phyloP scores from a whole-genome alignment of 208 protist species.

The Acanthamoeba lenticulata region DNA sequence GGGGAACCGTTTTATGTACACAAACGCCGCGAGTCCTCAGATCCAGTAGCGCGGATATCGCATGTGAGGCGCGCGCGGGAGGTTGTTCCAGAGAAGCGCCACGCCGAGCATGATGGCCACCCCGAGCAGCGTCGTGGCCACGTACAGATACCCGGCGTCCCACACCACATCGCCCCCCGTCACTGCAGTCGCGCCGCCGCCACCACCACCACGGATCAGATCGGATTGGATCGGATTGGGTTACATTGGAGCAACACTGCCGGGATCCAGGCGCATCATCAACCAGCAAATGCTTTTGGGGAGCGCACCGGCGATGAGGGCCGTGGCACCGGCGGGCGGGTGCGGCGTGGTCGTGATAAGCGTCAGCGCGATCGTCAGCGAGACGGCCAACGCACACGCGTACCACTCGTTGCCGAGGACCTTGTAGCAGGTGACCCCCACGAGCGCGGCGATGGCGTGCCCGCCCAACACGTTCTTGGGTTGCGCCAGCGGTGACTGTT shows the following conservation, averaged over 20 bases:
- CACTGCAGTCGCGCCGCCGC: neutral
- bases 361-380: slow-evolving; percentile 29
- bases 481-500: slow-evolving; percentile 44
- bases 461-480: slow-evolving; percentile 54
- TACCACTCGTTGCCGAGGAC: slow-evolving; percentile 40
- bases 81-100: slow-evolving; percentile 38
- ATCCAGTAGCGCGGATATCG: slow-evolving; percentile 28
- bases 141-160: slow-evolving; percentile 29
- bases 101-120: slow-evolving; percentile 11
- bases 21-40: too few relatives aligned
- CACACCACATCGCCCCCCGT: slow-evolving; percentile 13
- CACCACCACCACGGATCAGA: neutral
- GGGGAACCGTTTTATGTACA: too few relatives aligned
- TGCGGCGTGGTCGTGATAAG: slow-evolving; percentile 37
- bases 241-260: too few relatives aligned
- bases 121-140: slow-evolving; percentile 7
- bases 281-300: neutral
- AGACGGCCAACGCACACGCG: slow-evolving; percentile 29
- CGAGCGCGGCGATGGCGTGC: slow-evolving; percentile 25
- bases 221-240: neutral
- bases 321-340: slow-evolving; percentile 15
- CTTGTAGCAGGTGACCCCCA: slow-evolving; percentile 50
- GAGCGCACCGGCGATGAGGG: neutral
- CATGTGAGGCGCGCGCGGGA: slow-evolving; percentile 31
- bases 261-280: neutral